A percentile compares a stretch with the other conserved stretches of the same genome.
Evolutionary conservation across 768 basidiomycete species (phyloP).

Genomic region (Boletus rufocinnamomeus): DNA sequence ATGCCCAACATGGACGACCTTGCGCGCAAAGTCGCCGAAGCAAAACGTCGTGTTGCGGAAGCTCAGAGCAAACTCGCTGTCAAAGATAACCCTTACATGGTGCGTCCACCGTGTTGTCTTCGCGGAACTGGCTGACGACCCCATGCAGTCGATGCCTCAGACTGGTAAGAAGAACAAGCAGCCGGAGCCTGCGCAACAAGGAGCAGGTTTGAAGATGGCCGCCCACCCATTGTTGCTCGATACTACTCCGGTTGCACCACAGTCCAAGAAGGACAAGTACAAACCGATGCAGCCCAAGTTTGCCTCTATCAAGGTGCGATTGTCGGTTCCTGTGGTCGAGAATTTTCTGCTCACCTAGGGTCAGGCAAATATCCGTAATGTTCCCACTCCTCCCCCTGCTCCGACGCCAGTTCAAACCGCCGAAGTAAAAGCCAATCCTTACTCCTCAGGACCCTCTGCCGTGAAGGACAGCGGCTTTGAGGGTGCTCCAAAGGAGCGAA

Average conservation of each 20-base stretch:
- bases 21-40: slow-evolving; percentile 75
- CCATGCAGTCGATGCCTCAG: slow-evolving; percentile 52
- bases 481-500: slow-evolving; percentile 70
- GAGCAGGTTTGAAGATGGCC: slow-evolving; percentile 86
- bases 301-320: slow-evolving; percentile 81
- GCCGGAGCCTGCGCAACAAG: slow-evolving; percentile 70
- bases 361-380: slow-evolving; percentile 77
- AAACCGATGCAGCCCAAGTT: slow-evolving; percentile 99
- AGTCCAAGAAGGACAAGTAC: slow-evolving; percentile 88
- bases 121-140: slow-evolving; percentile 1
- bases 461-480: slow-evolving; percentile 68
- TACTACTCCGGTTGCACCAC: slow-evolving; percentile 49
- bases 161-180: slow-evolving; percentile 54
- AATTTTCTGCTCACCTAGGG: not conserved
- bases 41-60: slow-evolving; percentile 80
- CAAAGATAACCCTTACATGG: slow-evolving; percentile 89
- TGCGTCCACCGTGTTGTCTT: slow-evolving; percentile 34
- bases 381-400: slow-evolving; percentile 58
- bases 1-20: slow-evolving; percentile 60
- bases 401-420: slow-evolving; percentile 40
- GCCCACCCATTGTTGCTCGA: slow-evolving; percentile 87
- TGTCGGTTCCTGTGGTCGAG: not conserved
- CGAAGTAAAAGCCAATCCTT: slow-evolving; percentile 69
- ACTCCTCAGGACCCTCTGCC: slow-evolving; percentile 52
- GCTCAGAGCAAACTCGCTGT: slow-evolving; percentile 74